These are phyloP conservation scores for Taphrina pruni DNA, from an alignment of 1,139 yeast species.

Conservation along the genomic window DNA sequence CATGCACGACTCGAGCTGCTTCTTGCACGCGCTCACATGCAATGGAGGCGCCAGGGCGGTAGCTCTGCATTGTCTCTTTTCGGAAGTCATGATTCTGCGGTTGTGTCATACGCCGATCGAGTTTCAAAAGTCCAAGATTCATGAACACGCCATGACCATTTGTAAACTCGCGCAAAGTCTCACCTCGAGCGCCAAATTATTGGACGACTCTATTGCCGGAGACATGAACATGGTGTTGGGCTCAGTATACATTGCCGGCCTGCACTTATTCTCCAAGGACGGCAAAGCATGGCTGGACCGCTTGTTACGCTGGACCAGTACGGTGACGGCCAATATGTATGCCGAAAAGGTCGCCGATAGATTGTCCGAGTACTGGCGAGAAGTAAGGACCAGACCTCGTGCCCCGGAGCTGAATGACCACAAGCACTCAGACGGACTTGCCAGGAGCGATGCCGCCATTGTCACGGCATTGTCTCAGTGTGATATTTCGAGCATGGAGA, in stretches of 20 bases:
- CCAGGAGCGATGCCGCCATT: slow-evolving; percentile 5
- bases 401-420: background rate
- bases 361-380: slow-evolving; percentile 14
- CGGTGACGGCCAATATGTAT: slow-evolving; percentile 16
- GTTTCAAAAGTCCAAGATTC: slow-evolving; percentile 19
- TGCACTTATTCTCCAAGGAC: slow-evolving; percentile 14
- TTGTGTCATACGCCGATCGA: slow-evolving; percentile 5
- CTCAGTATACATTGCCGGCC: slow-evolving; percentile 21
- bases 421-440: background rate
- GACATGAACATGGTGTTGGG: slow-evolving; percentile 15
- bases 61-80: slow-evolving; percentile 28
- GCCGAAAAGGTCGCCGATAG: slow-evolving; percentile 3
- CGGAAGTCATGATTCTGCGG: slow-evolving; percentile 28
- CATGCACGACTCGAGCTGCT: slow-evolving; percentile 7
- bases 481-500: slow-evolving; percentile 6
- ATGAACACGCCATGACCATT: slow-evolving; percentile 36
- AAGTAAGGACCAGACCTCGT: slow-evolving; percentile 21
- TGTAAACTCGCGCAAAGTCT: slow-evolving; percentile 21
- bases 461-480: background rate
- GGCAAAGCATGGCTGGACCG: slow-evolving; percentile 18
- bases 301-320: slow-evolving; percentile 1
- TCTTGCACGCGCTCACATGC: slow-evolving; percentile 19
- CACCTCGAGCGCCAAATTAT: slow-evolving; percentile 5
- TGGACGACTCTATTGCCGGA: slow-evolving; percentile 3
- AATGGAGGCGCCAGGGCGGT: slow-evolving; percentile 27